These are phyloP conservation scores for Trypethelium eluteriae DNA, from an alignment of 495 filamentous ascomycete species.

Conservation along the genomic window DNA sequence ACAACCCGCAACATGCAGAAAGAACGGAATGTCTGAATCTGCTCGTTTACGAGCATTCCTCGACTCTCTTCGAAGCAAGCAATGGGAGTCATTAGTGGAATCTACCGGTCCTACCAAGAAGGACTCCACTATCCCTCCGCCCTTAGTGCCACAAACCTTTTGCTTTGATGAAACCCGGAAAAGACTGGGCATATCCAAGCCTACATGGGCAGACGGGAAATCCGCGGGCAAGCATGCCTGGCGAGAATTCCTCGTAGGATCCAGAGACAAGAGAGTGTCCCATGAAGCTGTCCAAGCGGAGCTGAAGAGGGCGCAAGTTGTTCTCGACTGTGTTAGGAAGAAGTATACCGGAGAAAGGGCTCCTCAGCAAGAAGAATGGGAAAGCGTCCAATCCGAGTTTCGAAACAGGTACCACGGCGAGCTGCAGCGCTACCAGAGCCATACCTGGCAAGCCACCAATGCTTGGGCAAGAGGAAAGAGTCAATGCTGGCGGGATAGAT, in stretches of 20 bases:
- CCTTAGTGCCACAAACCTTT: not conserved
- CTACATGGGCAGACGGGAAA: not conserved
- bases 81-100: not conserved
- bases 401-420: not conserved
- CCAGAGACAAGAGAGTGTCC: constrained; percentile 2
- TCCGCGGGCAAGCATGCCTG: not conserved
- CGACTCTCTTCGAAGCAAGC: not conserved
- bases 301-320: not conserved
- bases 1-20: not conserved
- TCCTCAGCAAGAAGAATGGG: not conserved
- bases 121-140: not conserved
- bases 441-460: constrained; percentile 1
- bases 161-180: not conserved
- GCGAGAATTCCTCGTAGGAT: not conserved
- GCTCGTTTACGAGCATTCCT: not conserved
- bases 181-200: constrained; percentile 1
- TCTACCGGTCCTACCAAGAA: not conserved
- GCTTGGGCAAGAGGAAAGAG: not conserved
- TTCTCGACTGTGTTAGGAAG: not conserved
- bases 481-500: constrained; percentile 9
- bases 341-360: not conserved
- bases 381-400: not conserved
- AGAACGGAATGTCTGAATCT: not conserved
- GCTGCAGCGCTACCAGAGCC: not conserved
- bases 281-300: not conserved